These are phyloP conservation scores for Exophiala calicioides DNA, from an alignment of 2,329 filamentous ascomycete genomes.

Conservation along the genomic window DNA sequence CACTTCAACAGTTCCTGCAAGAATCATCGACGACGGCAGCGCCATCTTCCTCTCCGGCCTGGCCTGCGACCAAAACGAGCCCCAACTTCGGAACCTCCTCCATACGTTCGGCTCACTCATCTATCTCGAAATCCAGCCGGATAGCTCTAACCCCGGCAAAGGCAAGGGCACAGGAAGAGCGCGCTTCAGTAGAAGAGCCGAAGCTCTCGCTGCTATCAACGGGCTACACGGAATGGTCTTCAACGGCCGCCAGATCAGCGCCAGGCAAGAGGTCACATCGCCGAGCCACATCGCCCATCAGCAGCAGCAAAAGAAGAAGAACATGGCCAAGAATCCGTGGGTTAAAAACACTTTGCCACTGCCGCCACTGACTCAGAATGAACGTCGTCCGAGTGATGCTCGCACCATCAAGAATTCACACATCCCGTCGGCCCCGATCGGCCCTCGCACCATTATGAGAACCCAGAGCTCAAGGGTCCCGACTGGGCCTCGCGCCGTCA, in stretches of 20 bases:
- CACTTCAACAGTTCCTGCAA: background rate
- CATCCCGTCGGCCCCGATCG: too few relatives aligned
- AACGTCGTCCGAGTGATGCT: too few relatives aligned
- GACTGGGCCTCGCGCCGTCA: too few relatives aligned
- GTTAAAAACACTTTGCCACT: too few relatives aligned
- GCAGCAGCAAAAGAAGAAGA: conserved; percentile 4
- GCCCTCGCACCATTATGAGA: too few relatives aligned
- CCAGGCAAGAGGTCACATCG: conserved; percentile 16
- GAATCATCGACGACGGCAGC: conserved; percentile 20
- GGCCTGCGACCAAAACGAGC: conserved; percentile 22
- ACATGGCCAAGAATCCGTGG: background rate
- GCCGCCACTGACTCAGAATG: too few relatives aligned
- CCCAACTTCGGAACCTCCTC: conserved; percentile 21
- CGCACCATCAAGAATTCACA: too few relatives aligned
- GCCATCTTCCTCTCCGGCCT: conserved; percentile 25
- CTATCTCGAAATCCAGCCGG: conserved; percentile 27
- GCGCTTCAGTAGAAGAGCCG: conserved; percentile 15
- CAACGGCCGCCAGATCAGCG: conserved; percentile 16
- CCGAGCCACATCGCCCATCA: background rate
- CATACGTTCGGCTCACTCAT: conserved; percentile 19
- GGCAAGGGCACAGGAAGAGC: conserved; percentile 27
- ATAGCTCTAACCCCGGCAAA: conserved; percentile 20
- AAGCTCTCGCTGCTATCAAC: conserved; percentile 22
- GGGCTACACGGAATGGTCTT: conserved; percentile 18
- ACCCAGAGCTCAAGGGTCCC: too few relatives aligned